A percentile compares a stretch with the other conserved stretches of the same genome.
These are phyloP conservation scores for Quercus ilex DNA, from an alignment of 306 rosid species.

Conservation along the genomic window DNA sequence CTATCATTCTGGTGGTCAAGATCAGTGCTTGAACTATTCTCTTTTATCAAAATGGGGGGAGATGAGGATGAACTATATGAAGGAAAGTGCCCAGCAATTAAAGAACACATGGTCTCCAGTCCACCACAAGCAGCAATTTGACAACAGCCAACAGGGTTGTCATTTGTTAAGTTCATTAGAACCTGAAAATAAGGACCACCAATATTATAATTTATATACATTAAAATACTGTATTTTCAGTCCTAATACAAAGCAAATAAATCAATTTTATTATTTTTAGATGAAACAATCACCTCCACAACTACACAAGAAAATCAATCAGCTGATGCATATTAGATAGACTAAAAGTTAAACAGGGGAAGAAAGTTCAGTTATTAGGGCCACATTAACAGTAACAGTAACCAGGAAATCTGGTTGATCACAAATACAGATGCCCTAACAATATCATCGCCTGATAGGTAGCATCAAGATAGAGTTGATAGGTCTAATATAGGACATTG, in stretches of 20 bases:
- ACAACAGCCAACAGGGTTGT: slow-evolving; percentile 86
- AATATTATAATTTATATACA: not conserved
- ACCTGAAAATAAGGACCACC: slow-evolving; percentile 54
- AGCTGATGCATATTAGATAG: not conserved
- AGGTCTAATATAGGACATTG: not conserved
- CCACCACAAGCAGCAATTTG: slow-evolving; percentile 90
- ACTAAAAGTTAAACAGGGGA: not conserved
- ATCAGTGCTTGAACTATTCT: slow-evolving; percentile 30
- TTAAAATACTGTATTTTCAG: not conserved
- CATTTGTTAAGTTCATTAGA: slow-evolving; percentile 95
- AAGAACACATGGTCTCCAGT: slow-evolving; percentile 77
- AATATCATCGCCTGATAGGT: not conserved
- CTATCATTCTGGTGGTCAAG: slow-evolving; percentile 43
- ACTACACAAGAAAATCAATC: not conserved
- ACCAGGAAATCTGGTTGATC: slow-evolving; percentile 13
- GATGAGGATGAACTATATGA: slow-evolving; percentile 55
- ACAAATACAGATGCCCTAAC: not conserved
- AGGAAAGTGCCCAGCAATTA: slow-evolving; percentile 92
- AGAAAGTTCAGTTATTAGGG: not conserved
- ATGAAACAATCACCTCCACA: not conserved
- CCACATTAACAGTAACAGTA: slow-evolving; percentile 1
- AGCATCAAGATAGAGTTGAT: not conserved
- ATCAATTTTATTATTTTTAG: not conserved
- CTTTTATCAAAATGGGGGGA: slow-evolving; percentile 41
- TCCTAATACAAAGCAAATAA: not conserved